Evolutionary conservation across 495 filamentous ascomycete genomes (phyloP), one percentile per base, ranked within the genome.

Genomic region (Letharia lupina): DNA sequence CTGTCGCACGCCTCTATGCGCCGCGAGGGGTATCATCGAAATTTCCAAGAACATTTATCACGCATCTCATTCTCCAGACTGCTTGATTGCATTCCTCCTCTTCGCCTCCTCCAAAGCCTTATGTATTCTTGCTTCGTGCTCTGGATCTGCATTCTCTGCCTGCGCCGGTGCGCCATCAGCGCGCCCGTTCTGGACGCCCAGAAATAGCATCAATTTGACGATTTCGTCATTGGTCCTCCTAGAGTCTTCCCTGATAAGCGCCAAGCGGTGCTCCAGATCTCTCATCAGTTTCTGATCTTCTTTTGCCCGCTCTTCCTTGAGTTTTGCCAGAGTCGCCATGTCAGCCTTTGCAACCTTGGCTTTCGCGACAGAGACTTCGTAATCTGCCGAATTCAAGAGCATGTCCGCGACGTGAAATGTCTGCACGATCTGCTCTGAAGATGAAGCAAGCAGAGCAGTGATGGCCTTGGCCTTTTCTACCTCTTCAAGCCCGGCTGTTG

Each of bases 351-450:
- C 72, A 69, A 80, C 78, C 37, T 75, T 78, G 13, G 81, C 82
- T 65, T 82, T 80, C 41, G 82, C 81, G 39, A 82, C 79, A 39
- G 82, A 82, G 39, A 84, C 74, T 59, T 77, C 74, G 67, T 84
- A 84, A 67, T 84, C 82, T 15, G 81, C 81, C 56, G 80, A 75
- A 68, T 83, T 83, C 61, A 84, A 76, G 8, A 75, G 71, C 66
- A 78, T 75, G 60, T 83, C 82, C 15, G 78, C 82, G 11, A 76
- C 69, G 47, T 78, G 78, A 28, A 81, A 82, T 61, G 73, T 78
- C 58, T 75, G 78, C 35, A 84, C 73, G 42, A 83, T 81, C 16
- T 80, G 75, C 68, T 82, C 80, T 20, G 82, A 83, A 61, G 82
- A 76, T 48, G 72, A 68, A 12, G 73, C 73, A 41, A 84, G 76